Base-by-base conservation (phyloP, 1,284 basidiomycete genomes). In the Polyporus tsugae region DNA sequence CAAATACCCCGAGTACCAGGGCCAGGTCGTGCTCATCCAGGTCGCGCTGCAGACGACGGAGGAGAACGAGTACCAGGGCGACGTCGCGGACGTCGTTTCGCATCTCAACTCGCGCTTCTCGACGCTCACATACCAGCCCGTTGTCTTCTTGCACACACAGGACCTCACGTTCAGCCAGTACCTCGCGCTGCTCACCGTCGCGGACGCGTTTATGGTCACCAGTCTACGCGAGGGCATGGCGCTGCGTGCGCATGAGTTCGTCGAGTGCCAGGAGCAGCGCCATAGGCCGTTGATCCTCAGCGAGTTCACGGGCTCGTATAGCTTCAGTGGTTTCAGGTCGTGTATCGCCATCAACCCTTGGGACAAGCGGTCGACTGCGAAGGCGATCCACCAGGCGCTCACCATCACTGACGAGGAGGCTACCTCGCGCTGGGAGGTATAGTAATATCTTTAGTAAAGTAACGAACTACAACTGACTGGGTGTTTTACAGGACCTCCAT, bases 201-300 rank as follows among this genome's bases (percentile, higher is more conserved):
- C 93, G 1, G 95, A 96, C 79, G 93, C 91, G n/a, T 96, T 96
- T 79, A 82, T 96, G 74, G 91, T 95, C 36, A 93, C 93, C 2
- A 92, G 90, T 77, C 80, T 96, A 76, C 84, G 95, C 7, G 95
- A 96, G 79, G 95, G 95, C 0, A 96, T 96, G 95, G 94, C 94
- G 38, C 80, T 95, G 64, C 83, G 86, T 49, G 90, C 91, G 9
- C 93, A 95, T 76, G 95, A 95, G 78, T 96, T 90, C 77, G 93
- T 96, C 15, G 92, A 94, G 77, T 94, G 92, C 73, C 93, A 94
- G 76, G 89, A 91, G 75, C 88, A 85, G 65, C 82, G 83, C 66
- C 86, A 90, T 69, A 83, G 92, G 36, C 93, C 93, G 0, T 82
- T 96, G 42, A 90, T 96, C 70, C 80, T 96, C 63, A 92, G 90